Percentiles rank a stretch among this genome's conserved stretches.
These are phyloP conservation scores for Populus pruinosa DNA, from an alignment of 345 rosid species.

Conservation along the genomic window DNA sequence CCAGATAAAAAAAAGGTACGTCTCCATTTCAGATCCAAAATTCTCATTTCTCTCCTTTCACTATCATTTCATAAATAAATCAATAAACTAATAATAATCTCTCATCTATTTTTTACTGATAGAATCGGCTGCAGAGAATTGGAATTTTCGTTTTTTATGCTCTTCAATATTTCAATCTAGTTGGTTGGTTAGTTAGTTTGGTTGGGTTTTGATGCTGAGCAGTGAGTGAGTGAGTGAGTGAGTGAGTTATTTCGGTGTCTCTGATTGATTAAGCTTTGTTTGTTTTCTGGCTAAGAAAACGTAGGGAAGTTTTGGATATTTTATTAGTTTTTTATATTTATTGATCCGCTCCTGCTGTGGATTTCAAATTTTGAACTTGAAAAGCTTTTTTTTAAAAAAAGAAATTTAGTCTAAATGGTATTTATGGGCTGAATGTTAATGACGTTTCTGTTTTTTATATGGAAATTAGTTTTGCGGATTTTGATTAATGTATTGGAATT, in stretches of 20 bases:
- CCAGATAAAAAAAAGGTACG: background rate
- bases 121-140: background rate
- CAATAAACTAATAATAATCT: background rate
- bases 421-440: background rate
- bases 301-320: background rate
- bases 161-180: too few relatives aligned
- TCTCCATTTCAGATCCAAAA: slow-evolving; percentile 10
- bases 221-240: too few relatives aligned
- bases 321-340: background rate
- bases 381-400: too few relatives aligned
- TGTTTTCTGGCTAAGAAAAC: background rate
- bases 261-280: background rate
- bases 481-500: background rate
- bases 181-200: background rate
- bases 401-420: background rate
- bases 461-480: background rate
- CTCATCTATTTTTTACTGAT: too few relatives aligned
- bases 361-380: background rate
- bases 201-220: background rate
- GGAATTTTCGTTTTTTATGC: background rate
- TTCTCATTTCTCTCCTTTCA: background rate
- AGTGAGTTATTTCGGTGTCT: too few relatives aligned
- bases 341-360: background rate
- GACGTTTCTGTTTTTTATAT: background rate
- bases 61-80: background rate